Evolutionary conservation across 768 basidiomycete species (phyloP).

Genomic region (Russula emetica): DNA sequence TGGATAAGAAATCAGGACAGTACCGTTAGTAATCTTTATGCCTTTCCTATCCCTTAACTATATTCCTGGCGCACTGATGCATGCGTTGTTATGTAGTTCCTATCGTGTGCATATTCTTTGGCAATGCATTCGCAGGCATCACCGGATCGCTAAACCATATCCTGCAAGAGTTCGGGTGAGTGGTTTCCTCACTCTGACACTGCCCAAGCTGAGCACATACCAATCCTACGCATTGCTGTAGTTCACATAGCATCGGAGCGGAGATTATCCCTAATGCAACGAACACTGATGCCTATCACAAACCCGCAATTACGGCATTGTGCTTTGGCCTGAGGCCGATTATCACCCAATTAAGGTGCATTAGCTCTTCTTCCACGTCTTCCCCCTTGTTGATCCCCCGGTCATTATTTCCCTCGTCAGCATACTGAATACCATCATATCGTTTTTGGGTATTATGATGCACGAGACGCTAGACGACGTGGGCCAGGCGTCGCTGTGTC

Average conservation of each 20-base stretch:
- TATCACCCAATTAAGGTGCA: neutral
- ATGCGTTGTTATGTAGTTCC: neutral
- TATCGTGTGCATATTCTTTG: neutral
- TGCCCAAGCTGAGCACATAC: neutral
- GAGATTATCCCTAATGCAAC: too few species aligned
- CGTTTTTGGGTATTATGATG: too few species aligned
- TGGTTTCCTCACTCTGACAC: neutral
- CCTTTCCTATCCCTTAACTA: neutral
- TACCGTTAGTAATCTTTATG: neutral
- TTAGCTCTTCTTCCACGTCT: neutral
- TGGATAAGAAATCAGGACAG: neutral
- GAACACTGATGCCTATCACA: too few species aligned
- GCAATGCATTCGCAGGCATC: neutral
- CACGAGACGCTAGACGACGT: too few species aligned
- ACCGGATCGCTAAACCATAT: too few species aligned
- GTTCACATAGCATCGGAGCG: too few species aligned
- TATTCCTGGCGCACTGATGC: neutral
- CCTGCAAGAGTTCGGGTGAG: neutral
- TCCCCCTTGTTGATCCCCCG: neutral
- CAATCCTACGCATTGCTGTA: neutral
- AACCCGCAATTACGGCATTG: too few species aligned
- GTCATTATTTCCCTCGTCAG: neutral
- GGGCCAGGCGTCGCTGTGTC: too few species aligned
- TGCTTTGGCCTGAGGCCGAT: too few species aligned
- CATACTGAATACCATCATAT: neutral